A percentile compares a stretch with the other conserved stretches of the same genome.
Conservation (phyloP, 177 flowering plant species). For the Vitis hybrid region DNA sequence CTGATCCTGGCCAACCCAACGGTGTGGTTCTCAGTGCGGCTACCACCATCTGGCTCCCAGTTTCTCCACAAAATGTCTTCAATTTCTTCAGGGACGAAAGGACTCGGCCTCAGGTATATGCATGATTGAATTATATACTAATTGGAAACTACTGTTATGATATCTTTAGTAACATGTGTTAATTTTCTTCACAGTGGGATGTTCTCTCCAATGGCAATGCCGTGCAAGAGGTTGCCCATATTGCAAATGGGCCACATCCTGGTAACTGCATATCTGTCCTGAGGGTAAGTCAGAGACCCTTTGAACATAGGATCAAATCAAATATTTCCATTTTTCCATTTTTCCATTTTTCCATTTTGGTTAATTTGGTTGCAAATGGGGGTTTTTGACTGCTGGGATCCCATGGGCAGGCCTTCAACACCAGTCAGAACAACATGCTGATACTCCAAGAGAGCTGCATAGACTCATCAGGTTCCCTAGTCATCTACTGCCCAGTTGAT, state of each 20-base stretch:
- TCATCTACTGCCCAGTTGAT: slow-evolving; percentile 76
- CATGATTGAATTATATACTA: neutral
- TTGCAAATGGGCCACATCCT: slow-evolving; percentile 77
- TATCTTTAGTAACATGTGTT: neutral
- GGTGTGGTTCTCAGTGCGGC: slow-evolving; percentile 77
- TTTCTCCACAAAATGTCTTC: slow-evolving; percentile 63
- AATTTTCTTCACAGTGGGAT: slow-evolving; percentile 60
- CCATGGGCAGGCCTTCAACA: slow-evolving; percentile 50
- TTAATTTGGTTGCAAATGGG: neutral
- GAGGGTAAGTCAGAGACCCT: slow-evolving; percentile 37
- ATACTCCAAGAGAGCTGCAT: slow-evolving; percentile 88
- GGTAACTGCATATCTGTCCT: slow-evolving; percentile 85
- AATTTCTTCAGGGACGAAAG: slow-evolving; percentile 77
- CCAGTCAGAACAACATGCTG: slow-evolving; percentile 79
- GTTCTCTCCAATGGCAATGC: slow-evolving; percentile 75
- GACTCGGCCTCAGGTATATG: slow-evolving; percentile 66
- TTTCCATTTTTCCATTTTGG: neutral
- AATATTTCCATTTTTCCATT: neutral
- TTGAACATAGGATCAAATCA: neutral
- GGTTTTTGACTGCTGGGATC: neutral
- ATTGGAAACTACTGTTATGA: neutral
- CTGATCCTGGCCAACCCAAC: slow-evolving; percentile 73
- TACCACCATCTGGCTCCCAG: slow-evolving; percentile 79
- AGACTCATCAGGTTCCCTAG: slow-evolving; percentile 72
- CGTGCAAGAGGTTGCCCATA: slow-evolving; percentile 80